A percentile compares a stretch with the other conserved stretches of the same genome.
phyloP scores from a whole-genome alignment of 768 basidiomycete genomes.

The Leccinellum luteum region DNA sequence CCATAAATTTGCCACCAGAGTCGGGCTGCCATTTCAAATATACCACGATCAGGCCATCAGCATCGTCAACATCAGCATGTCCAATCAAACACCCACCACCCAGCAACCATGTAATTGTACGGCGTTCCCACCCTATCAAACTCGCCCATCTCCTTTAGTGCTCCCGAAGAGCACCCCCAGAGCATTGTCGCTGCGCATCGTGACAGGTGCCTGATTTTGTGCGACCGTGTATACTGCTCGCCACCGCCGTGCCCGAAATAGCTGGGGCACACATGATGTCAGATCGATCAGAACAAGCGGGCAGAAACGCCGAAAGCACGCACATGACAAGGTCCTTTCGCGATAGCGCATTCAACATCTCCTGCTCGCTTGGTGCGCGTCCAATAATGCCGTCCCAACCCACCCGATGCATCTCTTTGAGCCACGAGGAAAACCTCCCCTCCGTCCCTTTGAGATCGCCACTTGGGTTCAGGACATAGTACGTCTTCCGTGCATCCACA shows the following conservation, averaged over 20 bases:
- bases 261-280: constrained; percentile 38
- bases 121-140: constrained; percentile 92
- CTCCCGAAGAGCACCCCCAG: constrained; percentile 98
- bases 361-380: constrained; percentile 75
- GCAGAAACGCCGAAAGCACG: constrained; percentile 33
- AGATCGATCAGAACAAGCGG: background rate
- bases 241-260: constrained; percentile 98
- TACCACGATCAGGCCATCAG: background rate
- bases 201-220: constrained; percentile 75
- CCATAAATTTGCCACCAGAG: constrained; percentile 94
- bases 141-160: constrained; percentile 86
- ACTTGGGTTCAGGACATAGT: constrained; percentile 88
- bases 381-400: constrained; percentile 89
- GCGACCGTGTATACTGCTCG: constrained; percentile 90
- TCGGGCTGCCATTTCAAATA: constrained; percentile 55
- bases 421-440: constrained; percentile 76
- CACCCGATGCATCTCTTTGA: constrained; percentile 60
- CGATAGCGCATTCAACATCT: constrained; percentile 70
- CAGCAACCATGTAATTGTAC: constrained; percentile 93
- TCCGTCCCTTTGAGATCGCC: constrained; percentile 87
- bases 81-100: constrained; percentile 68
- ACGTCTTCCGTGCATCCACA: constrained; percentile 68
- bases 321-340: constrained; percentile 87
- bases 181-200: constrained; percentile 94
- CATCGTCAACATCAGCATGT: background rate